A percentile compares a stretch with the other conserved stretches of the same genome.
Evolutionary conservation across 768 basidiomycete species (phyloP).

Genomic region (Trametes gibbosa): DNA sequence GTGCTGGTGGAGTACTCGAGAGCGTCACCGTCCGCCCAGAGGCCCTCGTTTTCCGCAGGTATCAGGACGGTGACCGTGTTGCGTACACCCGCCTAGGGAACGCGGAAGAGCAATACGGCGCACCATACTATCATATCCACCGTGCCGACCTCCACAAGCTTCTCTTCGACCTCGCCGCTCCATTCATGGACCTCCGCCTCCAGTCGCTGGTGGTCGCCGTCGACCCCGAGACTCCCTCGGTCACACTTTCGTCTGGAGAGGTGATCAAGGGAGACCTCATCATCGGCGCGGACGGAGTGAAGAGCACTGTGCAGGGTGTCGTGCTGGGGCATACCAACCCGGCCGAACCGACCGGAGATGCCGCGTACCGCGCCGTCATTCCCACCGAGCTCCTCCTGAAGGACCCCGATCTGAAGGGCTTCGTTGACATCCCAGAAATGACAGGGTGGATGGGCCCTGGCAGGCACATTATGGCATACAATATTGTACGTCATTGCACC

Average conservation of each 20-base stretch:
- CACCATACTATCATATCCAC: slow-evolving; percentile 43
- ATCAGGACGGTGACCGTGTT: slow-evolving; percentile 36
- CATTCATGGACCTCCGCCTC: slow-evolving; percentile 33
- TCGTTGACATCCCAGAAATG: slow-evolving; percentile 53
- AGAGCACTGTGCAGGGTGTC: slow-evolving; percentile 48
- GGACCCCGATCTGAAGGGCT: slow-evolving; percentile 49
- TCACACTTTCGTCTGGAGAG: slow-evolving; percentile 36
- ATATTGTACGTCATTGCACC: slow-evolving; percentile 35
- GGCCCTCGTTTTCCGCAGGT: slow-evolving; percentile 38
- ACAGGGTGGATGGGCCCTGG: slow-evolving; percentile 60
- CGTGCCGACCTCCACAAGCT: slow-evolving; percentile 43
- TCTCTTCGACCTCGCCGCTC: slow-evolving; percentile 35
- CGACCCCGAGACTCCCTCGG: slow-evolving; percentile 32
- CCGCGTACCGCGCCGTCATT: slow-evolving; percentile 57
- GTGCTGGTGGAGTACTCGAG: slow-evolving; percentile 32
- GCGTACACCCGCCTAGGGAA: slow-evolving; percentile 37
- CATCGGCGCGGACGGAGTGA: slow-evolving; percentile 42
- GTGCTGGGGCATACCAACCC: slow-evolving; percentile 47
- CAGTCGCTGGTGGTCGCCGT: slow-evolving; percentile 31
- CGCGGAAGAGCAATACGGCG: slow-evolving; percentile 33
- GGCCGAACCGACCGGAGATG: slow-evolving; percentile 54
- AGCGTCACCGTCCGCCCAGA: slow-evolving; percentile 35
- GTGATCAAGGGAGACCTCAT: slow-evolving; percentile 37
- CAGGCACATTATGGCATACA: slow-evolving; percentile 44
- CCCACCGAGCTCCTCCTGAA: slow-evolving; percentile 41